Evolutionary conservation across 495 filamentous ascomycete genomes (phyloP).

Genomic region (Astrothelium subdiscretum): DNA sequence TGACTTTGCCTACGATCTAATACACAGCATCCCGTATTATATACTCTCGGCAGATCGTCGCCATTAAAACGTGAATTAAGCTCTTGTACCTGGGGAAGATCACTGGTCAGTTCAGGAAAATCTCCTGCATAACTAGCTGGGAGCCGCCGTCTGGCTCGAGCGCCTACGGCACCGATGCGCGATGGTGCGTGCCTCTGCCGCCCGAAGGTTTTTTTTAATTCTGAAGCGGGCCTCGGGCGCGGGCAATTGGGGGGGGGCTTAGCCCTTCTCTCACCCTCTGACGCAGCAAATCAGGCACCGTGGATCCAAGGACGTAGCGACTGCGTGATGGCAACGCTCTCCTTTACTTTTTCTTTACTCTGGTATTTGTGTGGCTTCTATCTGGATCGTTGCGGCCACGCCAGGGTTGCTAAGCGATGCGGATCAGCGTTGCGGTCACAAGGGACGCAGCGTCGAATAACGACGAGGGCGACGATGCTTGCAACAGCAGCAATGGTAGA

Average conservation of each 20-base stretch:
- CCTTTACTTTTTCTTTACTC: neutral
- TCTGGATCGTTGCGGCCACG: no score
- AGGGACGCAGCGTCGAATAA: neutral
- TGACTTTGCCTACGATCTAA: neutral
- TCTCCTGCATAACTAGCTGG: neutral
- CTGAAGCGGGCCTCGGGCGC: no score
- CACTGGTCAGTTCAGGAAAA: neutral
- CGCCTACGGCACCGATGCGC: neutral
- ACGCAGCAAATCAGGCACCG: neutral
- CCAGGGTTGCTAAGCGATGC: neutral
- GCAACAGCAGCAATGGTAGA: slow-evolving; percentile 1
- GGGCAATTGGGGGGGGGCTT: no score
- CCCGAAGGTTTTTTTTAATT: no score
- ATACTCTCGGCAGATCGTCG: no score
- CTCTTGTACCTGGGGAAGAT: neutral
- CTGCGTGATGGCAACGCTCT: neutral
- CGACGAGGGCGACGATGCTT: neutral
- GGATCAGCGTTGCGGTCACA: neutral
- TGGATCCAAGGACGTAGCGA: neutral
- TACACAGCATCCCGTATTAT: neutral
- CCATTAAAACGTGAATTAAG: neutral
- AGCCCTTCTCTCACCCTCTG: no score
- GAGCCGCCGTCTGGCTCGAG: neutral
- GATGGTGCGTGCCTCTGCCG: neutral
- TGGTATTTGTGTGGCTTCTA: no score